Evolutionary conservation across 352 stramenopile species (phyloP).

Genomic region (Phytophthora pini): DNA sequence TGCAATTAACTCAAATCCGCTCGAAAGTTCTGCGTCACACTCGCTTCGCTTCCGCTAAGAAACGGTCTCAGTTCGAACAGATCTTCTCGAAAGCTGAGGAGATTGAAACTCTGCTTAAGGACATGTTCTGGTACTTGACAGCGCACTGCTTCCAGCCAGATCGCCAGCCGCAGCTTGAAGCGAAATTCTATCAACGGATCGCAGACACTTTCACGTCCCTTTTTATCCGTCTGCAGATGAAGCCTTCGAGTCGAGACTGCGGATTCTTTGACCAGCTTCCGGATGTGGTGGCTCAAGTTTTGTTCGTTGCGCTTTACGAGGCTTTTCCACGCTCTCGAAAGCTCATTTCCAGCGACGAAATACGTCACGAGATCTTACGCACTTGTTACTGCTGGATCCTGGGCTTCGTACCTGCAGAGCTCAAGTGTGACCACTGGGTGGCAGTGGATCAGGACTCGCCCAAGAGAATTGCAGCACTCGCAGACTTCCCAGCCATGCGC

Average conservation of each 20-base stretch:
- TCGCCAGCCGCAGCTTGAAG: conserved; percentile 46
- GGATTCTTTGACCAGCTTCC: conserved; percentile 67
- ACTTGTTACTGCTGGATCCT: conserved; percentile 71
- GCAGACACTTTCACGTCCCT: conserved; percentile 72
- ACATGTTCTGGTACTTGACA: conserved; percentile 82
- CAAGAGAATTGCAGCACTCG: conserved; percentile 61
- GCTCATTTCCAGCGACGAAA: conserved; percentile 37
- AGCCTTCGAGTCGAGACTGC: conserved; percentile 48
- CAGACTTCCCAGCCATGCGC: conserved; percentile 70
- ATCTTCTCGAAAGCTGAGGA: conserved; percentile 51
- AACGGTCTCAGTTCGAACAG: conserved; percentile 47
- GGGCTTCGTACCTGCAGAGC: conserved; percentile 57
- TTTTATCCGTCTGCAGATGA: conserved; percentile 70
- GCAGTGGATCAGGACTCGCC: conserved; percentile 61
- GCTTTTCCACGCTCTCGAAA: conserved; percentile 74
- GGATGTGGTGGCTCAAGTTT: conserved; percentile 63
- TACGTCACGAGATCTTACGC: conserved; percentile 52
- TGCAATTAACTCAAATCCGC: conserved; percentile 56
- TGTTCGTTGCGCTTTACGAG: conserved; percentile 76
- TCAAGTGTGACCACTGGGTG: conserved; percentile 63
- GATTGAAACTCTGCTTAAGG: conserved; percentile 65
- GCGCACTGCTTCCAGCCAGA: conserved; percentile 63
- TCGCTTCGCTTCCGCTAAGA: conserved; percentile 39
- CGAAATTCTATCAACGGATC: conserved; percentile 65
- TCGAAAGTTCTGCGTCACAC: conserved; percentile 59